Evolutionary conservation across 495 filamentous ascomycete genomes (phyloP).

Genomic region (Penicillium verhagenii): DNA sequence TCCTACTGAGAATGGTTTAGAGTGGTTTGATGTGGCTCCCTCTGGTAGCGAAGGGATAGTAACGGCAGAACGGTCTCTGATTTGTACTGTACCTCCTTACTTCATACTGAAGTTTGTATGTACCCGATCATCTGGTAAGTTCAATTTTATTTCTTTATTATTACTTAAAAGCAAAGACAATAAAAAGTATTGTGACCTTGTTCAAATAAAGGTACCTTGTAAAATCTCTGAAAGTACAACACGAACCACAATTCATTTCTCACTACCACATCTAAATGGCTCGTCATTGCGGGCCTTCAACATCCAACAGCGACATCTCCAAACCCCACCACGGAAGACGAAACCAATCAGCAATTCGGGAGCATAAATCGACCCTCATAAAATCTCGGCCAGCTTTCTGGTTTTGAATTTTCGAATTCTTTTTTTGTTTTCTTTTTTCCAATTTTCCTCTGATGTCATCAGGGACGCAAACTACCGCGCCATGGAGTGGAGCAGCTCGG

Average conservation of each 20-base stretch:
- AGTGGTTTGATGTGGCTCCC: background rate
- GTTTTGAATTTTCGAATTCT: background rate
- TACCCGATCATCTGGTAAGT: too few relatives aligned
- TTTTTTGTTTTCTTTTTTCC: background rate
- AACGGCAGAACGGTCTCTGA: background rate
- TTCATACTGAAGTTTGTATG: too few relatives aligned
- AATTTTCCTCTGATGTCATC: conserved; percentile 21
- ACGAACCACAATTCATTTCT: background rate
- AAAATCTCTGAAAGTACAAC: too few relatives aligned
- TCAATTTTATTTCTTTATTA: too few relatives aligned
- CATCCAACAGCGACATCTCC: background rate
- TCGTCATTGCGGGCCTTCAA: background rate
- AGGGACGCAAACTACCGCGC: conserved; percentile 20
- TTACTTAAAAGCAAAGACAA: too few relatives aligned
- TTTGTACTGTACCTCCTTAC: background rate
- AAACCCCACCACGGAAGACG: too few relatives aligned
- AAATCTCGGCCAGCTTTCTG: background rate
- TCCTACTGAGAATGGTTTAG: too few relatives aligned
- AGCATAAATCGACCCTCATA: background rate
- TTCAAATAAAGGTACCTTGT: too few relatives aligned
- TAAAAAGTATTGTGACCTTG: background rate
- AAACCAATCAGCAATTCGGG: background rate
- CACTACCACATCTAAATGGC: background rate
- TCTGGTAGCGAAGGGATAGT: background rate
- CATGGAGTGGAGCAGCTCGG: conserved; percentile 2